These are phyloP conservation scores for Benincasa hispida DNA, from an alignment of 306 rosid genomes.

Conservation along the genomic window DNA sequence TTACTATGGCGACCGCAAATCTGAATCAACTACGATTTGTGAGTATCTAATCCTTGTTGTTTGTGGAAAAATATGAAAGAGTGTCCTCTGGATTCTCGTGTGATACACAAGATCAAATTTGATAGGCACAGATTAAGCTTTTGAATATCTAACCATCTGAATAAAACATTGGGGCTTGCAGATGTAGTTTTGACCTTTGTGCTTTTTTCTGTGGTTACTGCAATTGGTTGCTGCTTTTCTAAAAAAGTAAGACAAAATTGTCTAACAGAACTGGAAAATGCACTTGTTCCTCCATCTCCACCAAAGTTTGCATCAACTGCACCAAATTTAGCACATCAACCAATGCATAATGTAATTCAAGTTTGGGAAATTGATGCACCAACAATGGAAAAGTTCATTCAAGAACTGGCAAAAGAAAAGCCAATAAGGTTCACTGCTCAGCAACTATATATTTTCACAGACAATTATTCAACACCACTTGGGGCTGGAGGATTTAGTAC, in stretches of 20 bases:
- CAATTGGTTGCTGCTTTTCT: neutral
- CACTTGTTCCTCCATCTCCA: neutral
- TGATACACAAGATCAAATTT: no score
- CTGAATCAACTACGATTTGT: neutral
- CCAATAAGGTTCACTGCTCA: neutral
- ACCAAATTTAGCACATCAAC: neutral
- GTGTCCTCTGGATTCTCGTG: neutral
- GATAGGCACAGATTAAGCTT: neutral
- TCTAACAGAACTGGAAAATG: neutral
- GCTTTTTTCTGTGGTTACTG: neutral
- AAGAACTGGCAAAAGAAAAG: neutral
- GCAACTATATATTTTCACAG: neutral
- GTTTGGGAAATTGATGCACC: conserved; percentile 1
- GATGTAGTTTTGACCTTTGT: neutral
- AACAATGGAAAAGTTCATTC: neutral
- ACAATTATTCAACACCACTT: neutral
- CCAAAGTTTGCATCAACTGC: neutral
- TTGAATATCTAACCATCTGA: neutral
- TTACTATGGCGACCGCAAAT: neutral
- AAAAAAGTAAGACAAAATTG: neutral
- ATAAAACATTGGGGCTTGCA: neutral
- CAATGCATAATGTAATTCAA: neutral
- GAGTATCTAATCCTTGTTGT: neutral
- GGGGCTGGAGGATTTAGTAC: conserved; percentile 38
- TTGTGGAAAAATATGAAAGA: neutral